phyloP scores from a whole-genome alignment of 2,329 filamentous ascomycete genomes.

The Nothophaeocryptopus gaeumannii region DNA sequence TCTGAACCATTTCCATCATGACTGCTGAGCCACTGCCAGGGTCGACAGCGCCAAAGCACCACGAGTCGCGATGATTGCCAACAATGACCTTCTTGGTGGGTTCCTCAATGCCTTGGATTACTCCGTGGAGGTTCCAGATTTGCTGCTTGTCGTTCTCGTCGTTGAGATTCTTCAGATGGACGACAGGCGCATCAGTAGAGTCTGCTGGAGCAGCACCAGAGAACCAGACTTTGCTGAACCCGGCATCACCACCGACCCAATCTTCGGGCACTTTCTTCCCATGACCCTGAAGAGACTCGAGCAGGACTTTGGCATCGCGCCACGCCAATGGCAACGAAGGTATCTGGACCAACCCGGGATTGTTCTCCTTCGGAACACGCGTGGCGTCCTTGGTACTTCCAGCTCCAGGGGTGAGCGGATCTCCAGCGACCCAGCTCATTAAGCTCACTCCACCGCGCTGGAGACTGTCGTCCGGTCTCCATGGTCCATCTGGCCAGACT shows the following conservation, averaged over 20 bases:
- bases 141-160: slow-evolving; percentile 78
- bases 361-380: slow-evolving; percentile 67
- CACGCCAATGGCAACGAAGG: slow-evolving; percentile 87
- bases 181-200: slow-evolving; percentile 52
- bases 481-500: slow-evolving; percentile 72
- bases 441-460: slow-evolving; percentile 79
- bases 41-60: slow-evolving; percentile 83
- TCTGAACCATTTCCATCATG: slow-evolving; percentile 81
- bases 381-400: slow-evolving; percentile 66
- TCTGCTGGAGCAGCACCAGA: slow-evolving; percentile 53
- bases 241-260: slow-evolving; percentile 74
- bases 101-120: slow-evolving; percentile 81
- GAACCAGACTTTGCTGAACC: slow-evolving; percentile 68
- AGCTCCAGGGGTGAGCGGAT: slow-evolving; percentile 88
- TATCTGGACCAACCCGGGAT: slow-evolving; percentile 72
- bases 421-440: slow-evolving; percentile 79
- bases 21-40: slow-evolving; percentile 86
- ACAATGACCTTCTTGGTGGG: slow-evolving; percentile 79
- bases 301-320: slow-evolving; percentile 78
- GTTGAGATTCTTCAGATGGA: slow-evolving; percentile 81
- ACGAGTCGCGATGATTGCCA: slow-evolving; percentile 90
- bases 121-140: slow-evolving; percentile 89
- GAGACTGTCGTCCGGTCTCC: slow-evolving; percentile 76
- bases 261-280: slow-evolving; percentile 65
- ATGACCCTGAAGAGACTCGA: slow-evolving; percentile 72